phyloP scores from a whole-genome alignment of 306 rosid species.

The Comarum palustre region DNA sequence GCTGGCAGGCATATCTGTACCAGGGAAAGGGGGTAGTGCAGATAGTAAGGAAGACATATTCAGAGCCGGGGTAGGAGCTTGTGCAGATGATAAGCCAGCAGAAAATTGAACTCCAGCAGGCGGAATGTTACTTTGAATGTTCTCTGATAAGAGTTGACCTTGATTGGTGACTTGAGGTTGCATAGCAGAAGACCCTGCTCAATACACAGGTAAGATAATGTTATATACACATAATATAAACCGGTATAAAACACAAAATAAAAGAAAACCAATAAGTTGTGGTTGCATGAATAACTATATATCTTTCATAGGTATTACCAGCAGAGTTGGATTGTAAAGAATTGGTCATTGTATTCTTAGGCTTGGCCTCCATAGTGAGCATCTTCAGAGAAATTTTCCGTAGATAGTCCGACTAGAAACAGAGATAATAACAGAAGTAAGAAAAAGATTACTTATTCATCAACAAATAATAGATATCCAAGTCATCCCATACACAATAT shows the following conservation, averaged over 20 bases:
- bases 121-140: conserved; percentile 51
- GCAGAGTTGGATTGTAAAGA: conserved; percentile 40
- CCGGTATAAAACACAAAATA: not conserved
- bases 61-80: conserved; percentile 50
- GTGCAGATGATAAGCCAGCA: conserved; percentile 43
- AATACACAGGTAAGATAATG: conserved; percentile 6
- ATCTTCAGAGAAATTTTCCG: conserved; percentile 33
- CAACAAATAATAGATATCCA: not conserved
- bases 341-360: conserved; percentile 43
- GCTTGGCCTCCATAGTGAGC: conserved; percentile 65
- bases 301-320: conserved; percentile 21
- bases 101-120: conserved; percentile 47
- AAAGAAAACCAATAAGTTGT: not conserved
- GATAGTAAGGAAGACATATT: conserved; percentile 37
- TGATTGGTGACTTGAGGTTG: conserved; percentile 56
- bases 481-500: not conserved
- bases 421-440: not conserved
- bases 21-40: not conserved
- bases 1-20: not conserved
- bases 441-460: not conserved
- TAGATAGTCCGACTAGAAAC: conserved; percentile 7
- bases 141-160: conserved; percentile 67
- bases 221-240: not conserved
- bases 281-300: not conserved
- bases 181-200: conserved; percentile 47